Base-by-base conservation (phyloP, 2,329 filamentous ascomycete species). In the Basipetospora chlamydospora region DNA sequence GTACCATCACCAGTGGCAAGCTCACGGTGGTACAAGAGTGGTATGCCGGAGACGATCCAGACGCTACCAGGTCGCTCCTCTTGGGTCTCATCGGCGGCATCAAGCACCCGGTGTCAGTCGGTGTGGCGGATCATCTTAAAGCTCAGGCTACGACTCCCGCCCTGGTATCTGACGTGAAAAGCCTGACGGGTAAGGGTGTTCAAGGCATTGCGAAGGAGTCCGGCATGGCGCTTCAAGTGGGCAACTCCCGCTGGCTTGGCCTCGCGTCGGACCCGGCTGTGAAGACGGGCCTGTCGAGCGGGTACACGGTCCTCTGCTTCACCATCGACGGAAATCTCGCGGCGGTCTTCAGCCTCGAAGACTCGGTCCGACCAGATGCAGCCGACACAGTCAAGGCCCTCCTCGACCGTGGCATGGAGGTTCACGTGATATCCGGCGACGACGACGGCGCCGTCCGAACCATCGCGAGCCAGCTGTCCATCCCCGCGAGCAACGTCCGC, bases 1-100 rank as follows among this genome's bases (percentile, higher is more conserved):
- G 82, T 0, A 88, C 81, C 0, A 51, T 88, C 7, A 87, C 81
- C 0, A 50, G 61, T 18, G 77, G 75, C 0, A 61, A 64, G 3
- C 46, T 80, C 22, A 53, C 57, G 30, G 53, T 71, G 38, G 49
- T 51, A 41, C 18, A 9, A 12, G 43, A 44, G 5, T 16, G 41
- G 16, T 39, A 20, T n/a, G 4, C 39, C 13, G 28, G 16, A 2
- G 33, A 42, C 0, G 15, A 42, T 15, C 18, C 11, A 1, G 18
- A 35, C 0, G n/a, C 12, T 6, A 18, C 25, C 17, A 26, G 25
- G 10, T 32, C 39, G 1, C 51, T 26, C 1, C 46, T 51, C 9
- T 16, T 35, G 5, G 33, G 33, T 16, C 11, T 35, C 10, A 18
- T 35, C 25, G 43, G 49, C 6, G 50, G 43, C 6, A 35, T 28